These are phyloP conservation scores for Fraxinus dipetala DNA, from an alignment of 305 asterid genomes.

Conservation along the genomic window DNA sequence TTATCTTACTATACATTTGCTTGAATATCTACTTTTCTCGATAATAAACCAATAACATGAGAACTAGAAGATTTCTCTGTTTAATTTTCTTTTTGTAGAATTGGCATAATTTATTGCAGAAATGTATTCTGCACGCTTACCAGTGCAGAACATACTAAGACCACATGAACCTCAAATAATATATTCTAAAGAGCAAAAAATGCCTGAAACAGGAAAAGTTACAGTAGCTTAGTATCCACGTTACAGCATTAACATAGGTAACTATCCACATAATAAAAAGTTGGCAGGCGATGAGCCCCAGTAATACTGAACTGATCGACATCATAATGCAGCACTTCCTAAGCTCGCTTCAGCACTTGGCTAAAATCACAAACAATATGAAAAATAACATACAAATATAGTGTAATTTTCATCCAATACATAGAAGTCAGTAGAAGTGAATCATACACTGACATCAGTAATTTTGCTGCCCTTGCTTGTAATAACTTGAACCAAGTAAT, in stretches of 20 bases:
- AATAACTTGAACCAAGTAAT: slow-evolving; percentile 71
- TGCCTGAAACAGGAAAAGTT: not conserved
- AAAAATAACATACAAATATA: not conserved
- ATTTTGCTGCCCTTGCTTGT: slow-evolving; percentile 54
- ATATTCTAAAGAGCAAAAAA: not conserved
- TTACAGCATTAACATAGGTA: not conserved
- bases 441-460: slow-evolving; percentile 49
- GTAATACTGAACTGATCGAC: not conserved
- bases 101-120: not conserved
- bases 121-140: not conserved
- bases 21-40: not conserved
- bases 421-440: not conserved
- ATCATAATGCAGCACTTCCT: not conserved
- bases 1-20: not conserved
- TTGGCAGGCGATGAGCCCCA: not conserved
- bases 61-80: not conserved
- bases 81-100: not conserved
- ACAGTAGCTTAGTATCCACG: not conserved
- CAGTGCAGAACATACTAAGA: not conserved
- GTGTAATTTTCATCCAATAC: not conserved
- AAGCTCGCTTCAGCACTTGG: not conserved
- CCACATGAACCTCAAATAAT: not conserved
- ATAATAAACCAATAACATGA: not conserved
- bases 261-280: not conserved
- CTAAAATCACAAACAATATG: not conserved